Conservation (phyloP, 2,329 filamentous ascomycete genomes). For the Chrysoporthe deuterocubensis region DNA sequence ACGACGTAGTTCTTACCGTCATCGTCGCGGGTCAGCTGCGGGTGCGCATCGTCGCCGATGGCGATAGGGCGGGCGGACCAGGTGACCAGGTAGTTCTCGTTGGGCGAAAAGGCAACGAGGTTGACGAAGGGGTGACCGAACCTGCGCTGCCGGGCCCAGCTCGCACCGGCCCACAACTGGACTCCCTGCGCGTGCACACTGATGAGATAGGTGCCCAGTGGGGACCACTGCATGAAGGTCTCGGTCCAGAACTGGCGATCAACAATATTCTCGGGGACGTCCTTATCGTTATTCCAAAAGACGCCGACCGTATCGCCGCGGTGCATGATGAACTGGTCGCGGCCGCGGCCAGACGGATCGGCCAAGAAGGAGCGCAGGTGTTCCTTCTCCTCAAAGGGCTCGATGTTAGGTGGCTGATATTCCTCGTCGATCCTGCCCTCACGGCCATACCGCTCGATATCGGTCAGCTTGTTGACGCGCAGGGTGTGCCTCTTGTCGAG, state of each 20-base stretch:
- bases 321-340: constrained; percentile 96
- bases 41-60: constrained; percentile 85
- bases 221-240: constrained; percentile 97
- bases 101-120: constrained; percentile 92
- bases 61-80: constrained; percentile 95
- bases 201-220: constrained; percentile 88
- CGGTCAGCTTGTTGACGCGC: constrained; percentile 95
- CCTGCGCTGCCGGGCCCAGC: constrained; percentile 87
- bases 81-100: constrained; percentile 90
- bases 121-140: constrained; percentile 97
- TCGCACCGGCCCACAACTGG: constrained; percentile 91
- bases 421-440: constrained; percentile 93
- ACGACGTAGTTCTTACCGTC: constrained; percentile 99
- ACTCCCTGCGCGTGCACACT: constrained; percentile 96
- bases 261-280: constrained; percentile 83
- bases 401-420: constrained; percentile 80
- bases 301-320: constrained; percentile 89
- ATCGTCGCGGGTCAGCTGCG: constrained; percentile 84
- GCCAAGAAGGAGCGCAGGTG: constrained; percentile 93
- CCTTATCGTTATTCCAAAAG: constrained; percentile 98
- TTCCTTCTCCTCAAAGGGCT: constrained; percentile 88
- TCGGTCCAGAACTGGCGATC: constrained; percentile 97
- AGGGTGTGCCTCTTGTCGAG: constrained; percentile 98
- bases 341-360: constrained; percentile 76
- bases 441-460: constrained; percentile 93